Conservation (phyloP, 2,329 filamentous ascomycete species). For the Akanthomyces uredinophilus region DNA sequence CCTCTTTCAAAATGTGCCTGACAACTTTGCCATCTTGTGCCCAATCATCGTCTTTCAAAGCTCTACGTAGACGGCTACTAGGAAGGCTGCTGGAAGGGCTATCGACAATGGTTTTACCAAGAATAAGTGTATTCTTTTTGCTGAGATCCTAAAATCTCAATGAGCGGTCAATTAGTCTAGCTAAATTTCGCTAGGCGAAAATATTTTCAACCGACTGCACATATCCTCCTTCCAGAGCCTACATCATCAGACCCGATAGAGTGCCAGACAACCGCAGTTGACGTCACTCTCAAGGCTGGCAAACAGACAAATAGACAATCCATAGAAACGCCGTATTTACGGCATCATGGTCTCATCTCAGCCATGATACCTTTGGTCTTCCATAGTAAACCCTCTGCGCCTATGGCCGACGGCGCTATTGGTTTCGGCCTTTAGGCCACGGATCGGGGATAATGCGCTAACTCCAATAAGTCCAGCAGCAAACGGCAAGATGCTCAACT, state of each 20-base stretch:
- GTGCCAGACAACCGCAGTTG: no score
- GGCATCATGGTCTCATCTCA: not conserved
- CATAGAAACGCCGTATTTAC: not conserved
- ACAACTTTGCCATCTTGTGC: no score
- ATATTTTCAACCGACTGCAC: no score
- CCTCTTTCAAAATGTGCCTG: no score
- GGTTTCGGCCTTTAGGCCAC: not conserved
- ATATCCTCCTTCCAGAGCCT: not conserved
- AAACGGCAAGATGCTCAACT: not conserved
- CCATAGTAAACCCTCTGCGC: not conserved
- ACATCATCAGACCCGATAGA: not conserved
- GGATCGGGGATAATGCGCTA: not conserved
- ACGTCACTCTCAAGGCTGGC: not conserved
- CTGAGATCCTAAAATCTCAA: no score
- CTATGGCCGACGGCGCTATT: slow-evolving; percentile 2
- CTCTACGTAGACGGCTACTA: no score
- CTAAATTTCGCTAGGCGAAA: no score
- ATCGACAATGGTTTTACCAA: no score
- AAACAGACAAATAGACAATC: not conserved
- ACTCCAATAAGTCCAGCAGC: not conserved
- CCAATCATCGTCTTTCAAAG: no score
- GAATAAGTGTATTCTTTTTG: no score
- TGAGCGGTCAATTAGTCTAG: no score
- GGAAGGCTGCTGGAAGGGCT: no score
- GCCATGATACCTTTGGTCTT: not conserved